These are phyloP conservation scores for Rutidosis leptorrhynchoides DNA, from an alignment of 129 eudicot species.

Conservation along the genomic window DNA sequence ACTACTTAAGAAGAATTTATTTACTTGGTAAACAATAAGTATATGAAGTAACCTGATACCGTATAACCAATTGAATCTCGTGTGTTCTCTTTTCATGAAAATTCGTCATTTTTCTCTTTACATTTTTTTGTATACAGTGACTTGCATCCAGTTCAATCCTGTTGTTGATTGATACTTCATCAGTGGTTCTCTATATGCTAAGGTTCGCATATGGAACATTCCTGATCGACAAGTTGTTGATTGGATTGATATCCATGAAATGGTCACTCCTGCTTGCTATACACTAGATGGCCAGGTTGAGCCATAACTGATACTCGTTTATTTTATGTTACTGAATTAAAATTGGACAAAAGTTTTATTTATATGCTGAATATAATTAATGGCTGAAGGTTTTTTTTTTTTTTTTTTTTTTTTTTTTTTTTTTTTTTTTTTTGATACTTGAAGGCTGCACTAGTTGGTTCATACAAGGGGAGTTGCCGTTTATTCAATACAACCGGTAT, in stretches of 20 bases:
- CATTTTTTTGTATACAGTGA: constrained; percentile 53
- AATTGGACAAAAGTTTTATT: constrained; percentile 13
- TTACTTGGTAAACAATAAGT: too few relatives aligned
- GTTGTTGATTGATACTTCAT: constrained; percentile 90
- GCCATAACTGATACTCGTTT: constrained; percentile 16
- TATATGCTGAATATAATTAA: constrained; percentile 9
- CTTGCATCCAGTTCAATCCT: constrained; percentile 99
- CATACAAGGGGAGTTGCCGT: constrained; percentile 95
- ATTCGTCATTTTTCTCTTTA: constrained; percentile 2
- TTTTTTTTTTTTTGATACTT: constrained; percentile 38
- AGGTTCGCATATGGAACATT: constrained; percentile 98
- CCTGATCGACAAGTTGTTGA: constrained; percentile 97
- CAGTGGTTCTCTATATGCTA: constrained; percentile 92
- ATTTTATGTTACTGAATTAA: constrained; percentile 20
- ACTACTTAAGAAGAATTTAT: constrained; percentile 2
- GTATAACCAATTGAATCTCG: not conserved
- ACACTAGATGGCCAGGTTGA: constrained; percentile 99
- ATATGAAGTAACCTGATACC: too few relatives aligned
- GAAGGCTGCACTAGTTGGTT: constrained; percentile 97
- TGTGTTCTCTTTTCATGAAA: not conserved
- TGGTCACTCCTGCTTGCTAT: constrained; percentile 99
- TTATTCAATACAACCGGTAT: constrained; percentile 73
- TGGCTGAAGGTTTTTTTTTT: constrained; percentile 16
- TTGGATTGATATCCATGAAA: constrained; percentile 97
- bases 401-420: too few relatives aligned